Conservation (phyloP, 164 flowering plant genomes). For the Vitis cinerea region DNA sequence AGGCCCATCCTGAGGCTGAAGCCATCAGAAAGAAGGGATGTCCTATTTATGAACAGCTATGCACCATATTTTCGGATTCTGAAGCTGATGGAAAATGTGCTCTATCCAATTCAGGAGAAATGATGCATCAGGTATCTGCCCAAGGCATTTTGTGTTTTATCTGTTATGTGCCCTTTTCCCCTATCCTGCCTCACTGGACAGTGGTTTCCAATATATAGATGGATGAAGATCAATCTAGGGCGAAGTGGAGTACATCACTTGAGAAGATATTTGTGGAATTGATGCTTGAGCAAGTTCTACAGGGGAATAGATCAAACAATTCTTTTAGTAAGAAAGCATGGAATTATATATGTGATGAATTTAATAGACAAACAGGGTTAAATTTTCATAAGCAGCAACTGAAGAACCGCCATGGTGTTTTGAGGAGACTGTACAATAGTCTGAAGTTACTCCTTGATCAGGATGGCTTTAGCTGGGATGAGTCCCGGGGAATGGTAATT, state of each 20-base stretch:
- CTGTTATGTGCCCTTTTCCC: not conserved
- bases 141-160: not conserved
- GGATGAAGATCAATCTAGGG: conserved; percentile 1
- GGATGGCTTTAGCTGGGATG: conserved; percentile 1
- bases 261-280: not conserved
- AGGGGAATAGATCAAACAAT: conserved; percentile 3
- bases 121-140: not conserved
- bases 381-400: not conserved
- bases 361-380: not conserved
- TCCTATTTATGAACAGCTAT: conserved; percentile 1
- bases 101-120: not conserved
- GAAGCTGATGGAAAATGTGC: not conserved
- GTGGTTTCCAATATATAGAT: not conserved
- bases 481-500: not conserved
- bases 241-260: not conserved
- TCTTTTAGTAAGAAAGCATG: not conserved
- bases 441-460: not conserved
- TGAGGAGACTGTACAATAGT: not conserved
- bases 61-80: not conserved
- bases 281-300: not conserved
- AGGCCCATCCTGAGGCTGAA: not conserved
- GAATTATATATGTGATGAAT: not conserved
- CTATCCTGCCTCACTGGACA: not conserved
- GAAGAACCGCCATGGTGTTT: conserved; percentile 1
- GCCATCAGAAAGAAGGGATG: conserved; percentile 2